Evolutionary conservation across 1,284 basidiomycete species (phyloP), one percentile per base, ranked within the genome.

Genomic region (Melampsora americana): DNA sequence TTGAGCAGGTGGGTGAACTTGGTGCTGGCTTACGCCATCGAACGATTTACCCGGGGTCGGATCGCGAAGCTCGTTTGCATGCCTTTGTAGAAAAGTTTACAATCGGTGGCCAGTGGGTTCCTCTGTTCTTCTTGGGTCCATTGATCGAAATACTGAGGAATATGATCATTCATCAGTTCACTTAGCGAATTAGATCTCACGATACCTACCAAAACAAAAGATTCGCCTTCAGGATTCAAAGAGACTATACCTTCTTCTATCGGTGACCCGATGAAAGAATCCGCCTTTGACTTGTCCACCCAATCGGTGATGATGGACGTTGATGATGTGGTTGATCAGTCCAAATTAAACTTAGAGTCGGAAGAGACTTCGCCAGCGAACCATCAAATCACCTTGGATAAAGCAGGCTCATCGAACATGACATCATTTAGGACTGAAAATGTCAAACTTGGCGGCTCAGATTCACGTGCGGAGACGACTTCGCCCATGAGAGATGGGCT

Each of bases 31-130:
- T 74, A 26, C 23, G 28, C 35, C 60, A 62, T 23, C 65, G 32
- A 26, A 42, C 23, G 18, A 14, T 39, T 7, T 50, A 59, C 50
- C 56, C 64, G n/a, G n/a, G n/a, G 9, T 66, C 64, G 16, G 64
- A 66, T 62, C 64, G 50, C 30, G 64, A 74, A 39, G 48, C 71
- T 44, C 53, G 64, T 53, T 46, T 74, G 14, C 71, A 56, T n/a
- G 71, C 66, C 44, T 66, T 74, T 60, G 64, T 56, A 3, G 23
- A 60, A 30, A 72, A 72, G n/a, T 62, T 74, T 18, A 59, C 62
- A 9, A 66, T 64, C 7, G 42, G 32, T 30, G 35, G 64, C 26
- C 32, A 66, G 64, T 66, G 59, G 32, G 62, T 66, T 35, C 20
- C 28, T 30, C 1, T 59, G 28, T 30, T 9, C 23, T 59, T 30